Evolutionary conservation across 2,329 filamentous ascomycete genomes (phyloP), one percentile per base, ranked within the genome.

Genomic region (Scolecobasidium constrictum): DNA sequence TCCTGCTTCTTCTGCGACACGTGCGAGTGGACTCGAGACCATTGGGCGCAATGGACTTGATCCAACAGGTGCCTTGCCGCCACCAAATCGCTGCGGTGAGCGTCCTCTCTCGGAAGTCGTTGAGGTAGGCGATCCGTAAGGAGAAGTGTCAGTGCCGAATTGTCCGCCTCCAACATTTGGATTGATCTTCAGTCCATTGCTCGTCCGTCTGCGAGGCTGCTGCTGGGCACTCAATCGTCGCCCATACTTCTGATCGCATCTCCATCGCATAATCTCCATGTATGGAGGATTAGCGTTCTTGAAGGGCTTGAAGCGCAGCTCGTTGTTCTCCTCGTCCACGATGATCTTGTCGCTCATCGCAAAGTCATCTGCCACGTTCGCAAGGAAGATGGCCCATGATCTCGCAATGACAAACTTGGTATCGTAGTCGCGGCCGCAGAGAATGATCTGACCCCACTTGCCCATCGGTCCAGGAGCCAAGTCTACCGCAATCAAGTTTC

Each of bases 371-470:
- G 92, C 87, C 5, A 95, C 76, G 22, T 80, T 76, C 40, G 87
- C 87, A 16, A 98, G 66, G 57, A 98, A 88, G 7, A 82, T 75
- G 13, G 80, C 77, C 92, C 92, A 98, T 1, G 90, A 96, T 47
- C 85, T 79, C 21, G 92, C 85, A 44, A 98, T 75, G 5, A 98
- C 92, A 58, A 94, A 98, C 67, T 98, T 98, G 64, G 86, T 94
- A 59, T 98, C 92, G 64, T 94, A 98, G 66, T 98, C 92, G 47
- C 92, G 86, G 40, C 92, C 92, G 60, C 94, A 95, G 48, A 98
- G 74, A 55, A 98, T 94, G 50, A 98, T 78, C 61, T 98, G 92
- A 42, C 92, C 92, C 90, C 92, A 98, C 59, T 81, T 83, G 31
- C 92, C 92, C 37, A 77, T 75, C 7, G 90, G 86, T 2, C 92